Percentiles rank a stretch among this genome's conserved stretches.
Conservation (phyloP, 2,329 filamentous ascomycete species). For the Penicillium psychrosexuale region DNA sequence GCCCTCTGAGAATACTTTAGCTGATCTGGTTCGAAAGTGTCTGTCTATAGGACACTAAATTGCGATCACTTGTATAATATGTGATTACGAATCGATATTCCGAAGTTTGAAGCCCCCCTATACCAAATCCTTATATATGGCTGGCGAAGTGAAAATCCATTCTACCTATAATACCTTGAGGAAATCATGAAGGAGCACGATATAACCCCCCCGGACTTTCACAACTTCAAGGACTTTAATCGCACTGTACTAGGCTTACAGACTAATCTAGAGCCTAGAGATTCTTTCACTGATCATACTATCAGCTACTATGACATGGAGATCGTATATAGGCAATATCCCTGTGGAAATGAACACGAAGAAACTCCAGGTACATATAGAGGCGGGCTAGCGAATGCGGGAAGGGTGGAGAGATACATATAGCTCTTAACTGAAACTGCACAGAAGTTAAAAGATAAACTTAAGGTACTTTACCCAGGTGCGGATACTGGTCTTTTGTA, state of each 20-base stretch:
- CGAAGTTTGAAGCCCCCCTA: background rate
- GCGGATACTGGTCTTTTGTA: background rate
- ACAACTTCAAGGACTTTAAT: no score
- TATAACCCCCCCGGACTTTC: no score
- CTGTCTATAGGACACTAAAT: slow-evolving; percentile 14
- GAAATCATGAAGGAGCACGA: background rate
- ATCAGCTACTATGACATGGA: background rate
- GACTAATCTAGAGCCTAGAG: slow-evolving; percentile 12
- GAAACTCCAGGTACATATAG: slow-evolving; percentile 6
- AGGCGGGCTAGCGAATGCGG: background rate
- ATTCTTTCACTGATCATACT: background rate
- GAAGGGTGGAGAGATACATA: slow-evolving; percentile 11
- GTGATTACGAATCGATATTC: slow-evolving; percentile 10
- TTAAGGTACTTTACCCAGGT: no score
- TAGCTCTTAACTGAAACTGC: slow-evolving; percentile 5
- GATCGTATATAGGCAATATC: background rate
- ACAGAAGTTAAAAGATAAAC: background rate
- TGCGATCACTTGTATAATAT: slow-evolving; percentile 10
- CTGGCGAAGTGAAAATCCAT: slow-evolving; percentile 12
- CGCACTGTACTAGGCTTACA: slow-evolving; percentile 6
- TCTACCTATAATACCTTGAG: slow-evolving; percentile 15
- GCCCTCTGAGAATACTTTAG: background rate
- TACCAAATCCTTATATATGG: slow-evolving; percentile 2
- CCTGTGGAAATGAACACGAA: background rate
- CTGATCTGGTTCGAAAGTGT: slow-evolving; percentile 7